Evolutionary conservation across 331 rosid genomes (phyloP).

Genomic region (Acacia pycnantha): DNA sequence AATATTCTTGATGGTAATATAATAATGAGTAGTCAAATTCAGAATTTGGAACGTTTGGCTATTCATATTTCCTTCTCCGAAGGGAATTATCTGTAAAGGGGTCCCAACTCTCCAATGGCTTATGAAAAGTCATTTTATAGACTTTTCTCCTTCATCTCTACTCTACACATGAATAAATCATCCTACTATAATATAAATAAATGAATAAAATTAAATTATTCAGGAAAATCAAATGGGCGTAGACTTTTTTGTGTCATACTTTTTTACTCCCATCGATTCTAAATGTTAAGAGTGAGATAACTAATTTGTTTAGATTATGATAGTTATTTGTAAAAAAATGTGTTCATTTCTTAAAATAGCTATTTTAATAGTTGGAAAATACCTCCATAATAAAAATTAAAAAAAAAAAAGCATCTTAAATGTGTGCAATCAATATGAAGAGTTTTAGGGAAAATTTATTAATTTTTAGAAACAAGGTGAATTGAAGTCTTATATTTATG

Average conservation of each 20-base stretch:
- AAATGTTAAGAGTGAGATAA: too few species aligned
- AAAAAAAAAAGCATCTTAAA: too few species aligned
- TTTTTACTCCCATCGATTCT: too few species aligned
- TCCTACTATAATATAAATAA: neutral
- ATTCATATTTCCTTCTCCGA: slow-evolving; percentile 36
- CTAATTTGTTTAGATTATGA: too few species aligned
- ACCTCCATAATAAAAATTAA: too few species aligned
- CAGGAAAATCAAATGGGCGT: neutral
- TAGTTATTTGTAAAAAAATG: neutral
- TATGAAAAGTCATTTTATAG: slow-evolving; percentile 13
- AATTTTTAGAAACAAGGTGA: too few species aligned
- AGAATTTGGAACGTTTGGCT: slow-evolving; percentile 14
- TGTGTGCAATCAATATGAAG: neutral
- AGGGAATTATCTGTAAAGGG: slow-evolving; percentile 37
- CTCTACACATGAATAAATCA: neutral
- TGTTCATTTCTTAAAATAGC: too few species aligned
- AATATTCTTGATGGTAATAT: slow-evolving; percentile 23
- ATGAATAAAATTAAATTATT: neutral
- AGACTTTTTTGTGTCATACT: too few species aligned
- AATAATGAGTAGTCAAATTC: slow-evolving; percentile 22
- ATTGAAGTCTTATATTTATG: too few species aligned
- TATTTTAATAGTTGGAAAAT: too few species aligned
- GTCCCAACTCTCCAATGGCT: slow-evolving; percentile 25
- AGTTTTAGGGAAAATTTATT: too few species aligned
- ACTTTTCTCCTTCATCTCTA: neutral